phyloP scores from a whole-genome alignment of 805 yeast species.

The Suhomyces vadensis region DNA sequence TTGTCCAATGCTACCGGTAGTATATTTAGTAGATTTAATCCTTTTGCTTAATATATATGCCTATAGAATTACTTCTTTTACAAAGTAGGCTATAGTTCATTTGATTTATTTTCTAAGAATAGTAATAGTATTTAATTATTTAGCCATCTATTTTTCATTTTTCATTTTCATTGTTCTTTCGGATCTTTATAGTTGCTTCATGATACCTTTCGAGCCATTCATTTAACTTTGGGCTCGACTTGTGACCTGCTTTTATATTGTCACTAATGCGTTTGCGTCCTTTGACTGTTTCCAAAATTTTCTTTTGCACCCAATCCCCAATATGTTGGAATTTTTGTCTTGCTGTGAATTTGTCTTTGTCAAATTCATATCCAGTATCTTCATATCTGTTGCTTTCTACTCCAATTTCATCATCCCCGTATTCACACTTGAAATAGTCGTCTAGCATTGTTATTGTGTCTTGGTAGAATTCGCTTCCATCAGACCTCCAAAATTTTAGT shows the following conservation, averaged over 20 bases:
- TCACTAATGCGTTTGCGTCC: too few relatives aligned
- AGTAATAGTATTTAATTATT: too few relatives aligned
- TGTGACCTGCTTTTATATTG: neutral
- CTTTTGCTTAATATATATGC: slow-evolving; percentile 20
- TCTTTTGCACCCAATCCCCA: neutral
- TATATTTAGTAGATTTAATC: slow-evolving; percentile 49
- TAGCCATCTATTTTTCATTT: too few relatives aligned
- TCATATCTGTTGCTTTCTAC: neutral
- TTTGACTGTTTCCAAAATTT: too few relatives aligned
- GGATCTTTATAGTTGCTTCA: neutral
- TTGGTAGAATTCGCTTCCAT: neutral
- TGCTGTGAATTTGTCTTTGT: too few relatives aligned
- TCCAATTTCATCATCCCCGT: too few relatives aligned
- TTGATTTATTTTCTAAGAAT: too few relatives aligned
- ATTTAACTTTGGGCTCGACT: neutral
- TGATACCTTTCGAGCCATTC: slow-evolving; percentile 3
- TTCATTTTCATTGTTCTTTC: too few relatives aligned
- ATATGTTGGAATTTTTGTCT: too few relatives aligned
- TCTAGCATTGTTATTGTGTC: neutral
- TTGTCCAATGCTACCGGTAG: slow-evolving; percentile 54
- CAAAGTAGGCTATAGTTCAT: too few relatives aligned
- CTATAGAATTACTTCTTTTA: too few relatives aligned
- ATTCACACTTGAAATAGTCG: neutral
- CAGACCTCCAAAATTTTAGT: neutral
- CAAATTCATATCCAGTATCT: too few relatives aligned